Evolutionary conservation across 768 basidiomycete species (phyloP).

Genomic region (Trametes punicea): DNA sequence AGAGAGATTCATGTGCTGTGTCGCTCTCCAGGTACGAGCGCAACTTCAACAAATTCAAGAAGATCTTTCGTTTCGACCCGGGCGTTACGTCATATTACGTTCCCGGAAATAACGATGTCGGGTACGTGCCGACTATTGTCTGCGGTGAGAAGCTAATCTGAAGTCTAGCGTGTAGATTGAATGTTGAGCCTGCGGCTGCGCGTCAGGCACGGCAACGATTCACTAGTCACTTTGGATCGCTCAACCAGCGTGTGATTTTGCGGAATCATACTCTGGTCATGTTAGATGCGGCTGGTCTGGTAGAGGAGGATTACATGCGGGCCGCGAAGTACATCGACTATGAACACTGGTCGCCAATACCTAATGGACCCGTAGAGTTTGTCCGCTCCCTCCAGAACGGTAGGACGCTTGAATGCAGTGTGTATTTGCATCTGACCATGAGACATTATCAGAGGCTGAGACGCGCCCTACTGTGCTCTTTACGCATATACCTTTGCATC

Average conservation of each 20-base stretch:
- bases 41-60: constrained; percentile 63
- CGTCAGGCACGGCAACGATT: constrained; percentile 55
- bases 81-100: constrained; percentile 61
- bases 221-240: constrained; percentile 58
- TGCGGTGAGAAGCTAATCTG: constrained; percentile 18
- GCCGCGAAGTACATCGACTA: constrained; percentile 47
- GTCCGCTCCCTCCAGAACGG: constrained; percentile 44
- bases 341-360: constrained; percentile 52
- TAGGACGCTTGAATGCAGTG: constrained; percentile 25
- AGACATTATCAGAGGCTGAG: constrained; percentile 11
- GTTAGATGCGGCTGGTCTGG: constrained; percentile 73
- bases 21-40: constrained; percentile 55
- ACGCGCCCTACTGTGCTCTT: constrained; percentile 55
- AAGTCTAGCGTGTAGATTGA: constrained; percentile 15
- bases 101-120: constrained; percentile 90
- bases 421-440: background rate
- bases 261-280: constrained; percentile 71
- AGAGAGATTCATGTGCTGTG: background rate
- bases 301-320: constrained; percentile 78
- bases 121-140: constrained; percentile 38
- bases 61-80: constrained; percentile 55
- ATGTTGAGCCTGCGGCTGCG: constrained; percentile 15
- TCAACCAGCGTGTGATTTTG: constrained; percentile 59
- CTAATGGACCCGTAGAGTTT: constrained; percentile 58
- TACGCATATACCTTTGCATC: constrained; percentile 81